Conservation (phyloP, 139 green algal genomes). For the Picochlorum sp. region DNA sequence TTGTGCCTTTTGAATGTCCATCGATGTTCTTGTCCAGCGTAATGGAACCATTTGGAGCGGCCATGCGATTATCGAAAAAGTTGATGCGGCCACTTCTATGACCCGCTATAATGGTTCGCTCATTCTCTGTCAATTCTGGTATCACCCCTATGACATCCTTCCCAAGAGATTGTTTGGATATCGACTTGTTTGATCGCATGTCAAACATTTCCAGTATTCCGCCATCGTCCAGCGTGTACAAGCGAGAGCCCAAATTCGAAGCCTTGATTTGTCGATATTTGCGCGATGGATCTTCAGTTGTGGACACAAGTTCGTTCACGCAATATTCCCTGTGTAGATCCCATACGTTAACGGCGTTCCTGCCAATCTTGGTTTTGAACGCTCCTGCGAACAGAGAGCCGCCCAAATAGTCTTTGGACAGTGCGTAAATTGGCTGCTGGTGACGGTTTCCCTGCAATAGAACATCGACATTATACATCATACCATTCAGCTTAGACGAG, state of each 20-base stretch:
- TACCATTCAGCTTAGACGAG: background rate
- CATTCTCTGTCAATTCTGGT: background rate
- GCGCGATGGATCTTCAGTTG: background rate
- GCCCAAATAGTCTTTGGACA: background rate
- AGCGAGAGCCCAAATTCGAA: background rate
- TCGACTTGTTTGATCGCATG: background rate
- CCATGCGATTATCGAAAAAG: conserved; percentile 51
- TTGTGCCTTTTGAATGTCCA: conserved; percentile 58
- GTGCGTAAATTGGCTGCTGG: background rate
- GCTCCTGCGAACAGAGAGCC: background rate
- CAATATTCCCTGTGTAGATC: conserved; percentile 47
- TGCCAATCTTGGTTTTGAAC: background rate
- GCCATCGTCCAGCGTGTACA: background rate
- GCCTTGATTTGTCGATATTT: background rate
- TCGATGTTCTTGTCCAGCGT: conserved; percentile 31
- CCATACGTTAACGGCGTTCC: conserved; percentile 35
- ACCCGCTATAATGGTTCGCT: conserved; percentile 7
- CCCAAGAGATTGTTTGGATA: background rate
- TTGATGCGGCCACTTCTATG: conserved; percentile 51
- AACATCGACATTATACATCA: background rate
- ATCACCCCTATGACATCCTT: background rate
- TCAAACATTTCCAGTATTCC: background rate
- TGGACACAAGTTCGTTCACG: conserved; percentile 32
- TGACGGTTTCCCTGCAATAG: background rate
- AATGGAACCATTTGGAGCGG: background rate